Conservation (phyloP, 805 yeast species). For the Lipomyces starkeyi region DNA sequence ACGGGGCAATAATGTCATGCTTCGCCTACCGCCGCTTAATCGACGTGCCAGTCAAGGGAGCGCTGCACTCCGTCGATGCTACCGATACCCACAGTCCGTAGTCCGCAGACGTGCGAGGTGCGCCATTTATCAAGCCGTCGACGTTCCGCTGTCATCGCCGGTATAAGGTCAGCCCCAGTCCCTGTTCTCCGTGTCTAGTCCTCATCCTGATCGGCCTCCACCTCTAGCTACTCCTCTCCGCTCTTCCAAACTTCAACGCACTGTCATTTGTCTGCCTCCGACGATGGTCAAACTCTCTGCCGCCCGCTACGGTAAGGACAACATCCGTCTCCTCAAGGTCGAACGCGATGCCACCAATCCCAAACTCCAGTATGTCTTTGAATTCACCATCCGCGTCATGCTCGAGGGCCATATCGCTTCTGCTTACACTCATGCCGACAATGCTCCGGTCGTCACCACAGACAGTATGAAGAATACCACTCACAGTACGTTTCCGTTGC, state of each 20-base stretch:
- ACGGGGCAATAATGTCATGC: not conserved
- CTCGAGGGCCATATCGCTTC: slow-evolving; percentile 79
- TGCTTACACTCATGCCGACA: slow-evolving; percentile 88
- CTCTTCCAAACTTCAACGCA: not conserved
- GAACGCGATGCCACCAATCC: slow-evolving; percentile 77
- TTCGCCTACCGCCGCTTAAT: not conserved
- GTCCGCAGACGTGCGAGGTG: not conserved
- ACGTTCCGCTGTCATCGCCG: slow-evolving; percentile 4
- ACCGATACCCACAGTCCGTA: not conserved
- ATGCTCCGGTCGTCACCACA: slow-evolving; percentile 88
- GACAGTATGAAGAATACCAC: slow-evolving; percentile 39
- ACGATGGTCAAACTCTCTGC: slow-evolving; percentile 36
- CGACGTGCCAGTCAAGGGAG: no score
- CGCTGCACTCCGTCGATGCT: not conserved
- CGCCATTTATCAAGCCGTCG: not conserved
- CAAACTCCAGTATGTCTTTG: slow-evolving; percentile 75
- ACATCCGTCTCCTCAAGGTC: slow-evolving; percentile 90
- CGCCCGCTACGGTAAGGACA: slow-evolving; percentile 88
- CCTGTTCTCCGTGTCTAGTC: not conserved
- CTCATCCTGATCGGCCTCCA: not conserved
- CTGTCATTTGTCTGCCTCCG: not conserved
- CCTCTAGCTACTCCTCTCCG: not conserved
- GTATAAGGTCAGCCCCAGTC: not conserved
- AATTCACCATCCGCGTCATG: slow-evolving; percentile 78
- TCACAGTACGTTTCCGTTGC: slow-evolving; percentile 12